A percentile compares a stretch with the other conserved stretches of the same genome.
Conservation (phyloP, 768 basidiomycete species). For the Sarcomyxa edulis region DNA sequence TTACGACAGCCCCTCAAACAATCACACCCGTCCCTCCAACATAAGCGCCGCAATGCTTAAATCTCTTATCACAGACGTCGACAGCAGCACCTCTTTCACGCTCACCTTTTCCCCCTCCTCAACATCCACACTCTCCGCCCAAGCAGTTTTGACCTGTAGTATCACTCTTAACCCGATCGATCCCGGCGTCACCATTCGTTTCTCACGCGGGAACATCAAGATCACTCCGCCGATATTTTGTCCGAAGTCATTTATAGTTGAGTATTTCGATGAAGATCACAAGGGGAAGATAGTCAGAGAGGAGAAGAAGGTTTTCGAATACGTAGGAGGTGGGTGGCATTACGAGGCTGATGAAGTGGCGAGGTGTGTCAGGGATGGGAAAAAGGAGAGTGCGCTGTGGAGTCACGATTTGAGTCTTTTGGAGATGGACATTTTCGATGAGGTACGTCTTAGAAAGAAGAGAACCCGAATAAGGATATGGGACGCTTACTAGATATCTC, state of each 20-base stretch:
- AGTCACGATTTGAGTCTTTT: slow-evolving; percentile 74
- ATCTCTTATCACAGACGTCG: slow-evolving; percentile 73
- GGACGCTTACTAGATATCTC: no score
- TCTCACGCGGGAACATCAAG: slow-evolving; percentile 64
- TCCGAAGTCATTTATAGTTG: slow-evolving; percentile 60
- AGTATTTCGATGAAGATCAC: slow-evolving; percentile 47
- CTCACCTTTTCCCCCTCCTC: slow-evolving; percentile 49
- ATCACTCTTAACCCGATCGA: slow-evolving; percentile 44
- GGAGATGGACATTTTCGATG: slow-evolving; percentile 83
- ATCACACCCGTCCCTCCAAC: slow-evolving; percentile 45
- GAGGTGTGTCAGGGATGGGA: slow-evolving; percentile 67
- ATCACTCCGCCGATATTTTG: slow-evolving; percentile 64
- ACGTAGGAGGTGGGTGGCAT: slow-evolving; percentile 70
- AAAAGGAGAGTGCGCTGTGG: slow-evolving; percentile 70
- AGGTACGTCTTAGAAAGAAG: slow-evolving; percentile 38
- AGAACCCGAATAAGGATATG: no score
- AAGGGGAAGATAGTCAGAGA: slow-evolving; percentile 36
- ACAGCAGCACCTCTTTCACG: slow-evolving; percentile 70
- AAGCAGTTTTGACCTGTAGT: slow-evolving; percentile 69
- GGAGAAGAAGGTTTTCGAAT: slow-evolving; percentile 53
- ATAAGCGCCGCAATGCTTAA: slow-evolving; percentile 73
- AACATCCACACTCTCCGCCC: slow-evolving; percentile 52
- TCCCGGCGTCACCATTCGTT: slow-evolving; percentile 64
- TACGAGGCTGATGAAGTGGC: slow-evolving; percentile 87
- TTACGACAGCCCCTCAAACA: slow-evolving; percentile 78